Base-by-base conservation (phyloP, 257 asterid genomes). In the Schizonepeta tenuifolia region DNA sequence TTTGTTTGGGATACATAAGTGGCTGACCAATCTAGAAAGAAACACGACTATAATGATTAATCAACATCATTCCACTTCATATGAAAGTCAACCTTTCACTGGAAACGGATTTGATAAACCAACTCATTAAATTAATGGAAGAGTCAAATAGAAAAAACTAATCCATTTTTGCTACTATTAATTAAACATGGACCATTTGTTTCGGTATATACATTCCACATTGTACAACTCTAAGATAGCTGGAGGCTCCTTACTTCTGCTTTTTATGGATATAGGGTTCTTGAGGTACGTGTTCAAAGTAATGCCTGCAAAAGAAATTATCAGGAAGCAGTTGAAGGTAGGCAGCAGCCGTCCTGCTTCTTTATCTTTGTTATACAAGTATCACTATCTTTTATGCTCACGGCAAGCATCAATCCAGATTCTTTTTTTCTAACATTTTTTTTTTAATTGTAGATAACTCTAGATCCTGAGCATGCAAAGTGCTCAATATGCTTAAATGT, bases 381-480 rank as follows among this genome's bases (percentile, higher is more conserved):
- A 47, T 64, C 15, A 31, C 38, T 35, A 15, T 56, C 5, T 69
- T 20, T 22, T 61, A 53, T 53, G 46, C 56, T 47, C 41, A 63
- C 75, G 69, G 43, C 67, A 59, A 75, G 65, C 65, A 28, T 10
- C 31, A 40, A 77, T 71, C 53, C 38, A 38, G 58, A 24, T 79
- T 35, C 74, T 22, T 56, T 2, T 24, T 55, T 41, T 41, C n/a
- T 9, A 0, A 14, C n/a, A 13, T 59, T 18, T 14, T 59, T 15
- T 65, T 43, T 15, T 65, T 43, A 68, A 14, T 79, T 70, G 64
- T 59, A 94, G 98, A 77, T 95, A 73, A 79, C 44, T 74, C 75
- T 95, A 13, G 96, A 94, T 77, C 87, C 94, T 24, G 99, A 92
- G 69, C 86, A 95, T 80, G 93, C 93, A 11, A 95, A 92, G 80